Conservation (phyloP, 495 filamentous ascomycete species). For the Penicillium fimorum region DNA sequence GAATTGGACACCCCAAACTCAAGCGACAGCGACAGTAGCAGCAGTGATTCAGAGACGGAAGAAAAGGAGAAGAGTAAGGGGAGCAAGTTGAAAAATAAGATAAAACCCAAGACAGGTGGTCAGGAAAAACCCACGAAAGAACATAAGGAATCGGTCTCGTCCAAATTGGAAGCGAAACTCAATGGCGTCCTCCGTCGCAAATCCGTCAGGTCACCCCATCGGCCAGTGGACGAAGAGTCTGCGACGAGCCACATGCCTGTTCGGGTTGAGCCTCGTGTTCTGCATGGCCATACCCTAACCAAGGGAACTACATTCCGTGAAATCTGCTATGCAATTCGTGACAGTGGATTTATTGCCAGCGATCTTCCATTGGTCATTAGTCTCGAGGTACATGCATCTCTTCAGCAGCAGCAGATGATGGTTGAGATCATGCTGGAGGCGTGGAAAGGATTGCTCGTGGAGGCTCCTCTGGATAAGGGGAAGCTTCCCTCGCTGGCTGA, state of each 20-base stretch:
- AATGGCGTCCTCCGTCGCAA: constrained; percentile 27
- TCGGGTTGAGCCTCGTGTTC: constrained; percentile 67
- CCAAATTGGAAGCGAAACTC: constrained; percentile 29
- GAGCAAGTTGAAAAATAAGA: constrained; percentile 16
- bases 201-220: constrained; percentile 8
- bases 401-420: constrained; percentile 82
- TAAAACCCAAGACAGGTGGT: constrained; percentile 21
- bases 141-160: constrained; percentile 21
- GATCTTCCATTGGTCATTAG: constrained; percentile 85
- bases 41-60: constrained; percentile 27
- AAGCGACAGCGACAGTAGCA: constrained; percentile 27
- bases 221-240: not conserved
- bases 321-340: constrained; percentile 75
- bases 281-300: constrained; percentile 89
- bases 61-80: constrained; percentile 8
- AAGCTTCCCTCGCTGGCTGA: constrained; percentile 63
- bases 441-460: constrained; percentile 69
- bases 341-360: constrained; percentile 70
- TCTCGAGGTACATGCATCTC: constrained; percentile 79
- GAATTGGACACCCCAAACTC: constrained; percentile 44
- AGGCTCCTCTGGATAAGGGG: constrained; percentile 49
- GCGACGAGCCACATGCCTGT: constrained; percentile 23
- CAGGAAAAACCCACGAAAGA: constrained; percentile 20
- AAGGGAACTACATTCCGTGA: constrained; percentile 81
- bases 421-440: constrained; percentile 81